Conservation (phyloP, 2,329 filamentous ascomycete genomes). For the Huntiella abstrusa region DNA sequence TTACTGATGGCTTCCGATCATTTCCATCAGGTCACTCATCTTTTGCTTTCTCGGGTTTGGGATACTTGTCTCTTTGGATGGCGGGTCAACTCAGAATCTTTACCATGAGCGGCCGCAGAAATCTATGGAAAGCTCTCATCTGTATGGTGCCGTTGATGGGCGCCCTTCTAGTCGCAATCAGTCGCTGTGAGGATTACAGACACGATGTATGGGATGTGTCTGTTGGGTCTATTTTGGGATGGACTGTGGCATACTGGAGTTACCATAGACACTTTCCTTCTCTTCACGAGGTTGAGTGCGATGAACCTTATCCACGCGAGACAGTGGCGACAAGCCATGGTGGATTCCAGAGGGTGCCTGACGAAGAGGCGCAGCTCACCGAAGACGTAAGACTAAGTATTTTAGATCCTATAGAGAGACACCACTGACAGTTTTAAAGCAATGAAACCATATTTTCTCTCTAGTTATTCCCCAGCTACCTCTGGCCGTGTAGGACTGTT, state of each 20-base stretch:
- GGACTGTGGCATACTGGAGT: constrained; percentile 42
- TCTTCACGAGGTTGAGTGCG: constrained; percentile 31
- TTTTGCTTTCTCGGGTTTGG: constrained; percentile 61
- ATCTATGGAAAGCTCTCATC: constrained; percentile 36
- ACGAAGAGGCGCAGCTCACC: constrained; percentile 29
- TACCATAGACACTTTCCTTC: constrained; percentile 46
- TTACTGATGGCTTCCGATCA: constrained; percentile 70
- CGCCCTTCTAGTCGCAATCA: constrained; percentile 49
- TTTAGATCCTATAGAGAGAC: no score
- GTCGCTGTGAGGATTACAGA: constrained; percentile 49
- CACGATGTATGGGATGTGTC: constrained; percentile 55
- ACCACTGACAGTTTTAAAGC: no score
- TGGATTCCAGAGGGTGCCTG: constrained; percentile 27
- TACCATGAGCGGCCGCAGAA: constrained; percentile 23
- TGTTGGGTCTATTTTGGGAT: constrained; percentile 40
- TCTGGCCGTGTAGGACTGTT: no score
- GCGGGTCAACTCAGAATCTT: constrained; percentile 47
- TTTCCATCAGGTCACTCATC: constrained; percentile 69
- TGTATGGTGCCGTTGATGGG: constrained; percentile 41
- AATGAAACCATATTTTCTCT: no score
- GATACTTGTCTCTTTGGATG: constrained; percentile 53
- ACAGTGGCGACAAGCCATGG: constrained; percentile 18
- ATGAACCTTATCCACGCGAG: constrained; percentile 37
- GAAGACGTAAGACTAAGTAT: no score
- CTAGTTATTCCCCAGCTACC: no score